Percentiles rank a stretch among this genome's conserved stretches.
Conservation (phyloP, 2,329 filamentous ascomycete genomes). For the Ophiocordyceps camponoti-floridani region DNA sequence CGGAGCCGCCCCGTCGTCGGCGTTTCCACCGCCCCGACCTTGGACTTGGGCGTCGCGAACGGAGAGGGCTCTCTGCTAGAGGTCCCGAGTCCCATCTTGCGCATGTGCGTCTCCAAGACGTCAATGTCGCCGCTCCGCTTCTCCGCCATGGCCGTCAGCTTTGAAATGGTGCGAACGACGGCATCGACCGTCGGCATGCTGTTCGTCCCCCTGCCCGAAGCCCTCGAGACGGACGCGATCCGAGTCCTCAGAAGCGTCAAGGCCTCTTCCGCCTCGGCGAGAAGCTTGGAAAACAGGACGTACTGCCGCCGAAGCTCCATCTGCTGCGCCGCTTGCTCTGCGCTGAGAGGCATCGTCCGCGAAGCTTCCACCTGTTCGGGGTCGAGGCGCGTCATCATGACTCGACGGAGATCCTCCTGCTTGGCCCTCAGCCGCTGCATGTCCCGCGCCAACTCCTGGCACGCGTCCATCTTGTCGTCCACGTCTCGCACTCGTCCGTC, state of each 20-base stretch:
- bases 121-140: conserved; percentile 83
- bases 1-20: conserved; percentile 23
- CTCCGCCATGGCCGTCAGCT: conserved; percentile 86
- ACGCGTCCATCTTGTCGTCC: conserved; percentile 47
- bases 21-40: conserved; percentile 24
- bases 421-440: conserved; percentile 55
- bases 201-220: conserved; percentile 24
- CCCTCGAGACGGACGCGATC: conserved; percentile 40
- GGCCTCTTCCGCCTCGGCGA: conserved; percentile 65
- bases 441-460: conserved; percentile 51
- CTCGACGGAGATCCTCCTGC: conserved; percentile 60
- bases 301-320: conserved; percentile 66
- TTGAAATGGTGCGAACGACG: conserved; percentile 76
- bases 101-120: conserved; percentile 73
- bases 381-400: conserved; percentile 53
- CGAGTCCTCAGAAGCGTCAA: conserved; percentile 64
- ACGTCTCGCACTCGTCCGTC: conserved; percentile 51
- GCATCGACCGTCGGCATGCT: conserved; percentile 75
- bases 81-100: conserved; percentile 42
- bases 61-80: conserved; percentile 25
- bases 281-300: conserved; percentile 51
- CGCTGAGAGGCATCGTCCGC: conserved; percentile 56
- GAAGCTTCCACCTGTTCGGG: conserved; percentile 46
- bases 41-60: conserved; percentile 19
- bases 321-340: conserved; percentile 71